phyloP scores from a whole-genome alignment of 345 rosid genomes.

The Rhodamnia argentea region DNA sequence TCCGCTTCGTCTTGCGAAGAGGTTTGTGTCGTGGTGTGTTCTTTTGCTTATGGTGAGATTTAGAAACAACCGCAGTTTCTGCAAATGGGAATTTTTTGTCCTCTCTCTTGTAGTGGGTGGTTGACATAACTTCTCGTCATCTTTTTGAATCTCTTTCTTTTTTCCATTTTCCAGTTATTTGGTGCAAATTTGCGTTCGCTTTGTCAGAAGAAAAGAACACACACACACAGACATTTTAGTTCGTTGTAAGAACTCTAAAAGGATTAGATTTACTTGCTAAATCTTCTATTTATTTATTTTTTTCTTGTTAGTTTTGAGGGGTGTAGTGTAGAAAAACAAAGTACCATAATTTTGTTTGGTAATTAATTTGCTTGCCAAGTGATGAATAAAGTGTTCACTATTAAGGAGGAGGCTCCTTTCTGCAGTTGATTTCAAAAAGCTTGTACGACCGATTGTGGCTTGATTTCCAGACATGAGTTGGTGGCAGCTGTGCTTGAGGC shows the following conservation, averaged over 20 bases:
- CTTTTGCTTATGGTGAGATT: not conserved
- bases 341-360: not conserved
- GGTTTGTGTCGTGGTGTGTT: not conserved
- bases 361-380: not conserved
- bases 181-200: not conserved
- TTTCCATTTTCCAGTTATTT: not conserved
- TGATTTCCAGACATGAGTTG: not conserved
- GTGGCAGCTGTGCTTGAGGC: not conserved
- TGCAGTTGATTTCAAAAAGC: not conserved
- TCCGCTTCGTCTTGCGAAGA: not conserved
- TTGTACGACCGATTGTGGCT: not conserved
- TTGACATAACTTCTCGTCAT: not conserved
- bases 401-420: not conserved
- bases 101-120: not conserved
- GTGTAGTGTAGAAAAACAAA: not conserved
- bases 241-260: not conserved
- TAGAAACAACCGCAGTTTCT: not conserved
- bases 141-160: not conserved
- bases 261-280: not conserved
- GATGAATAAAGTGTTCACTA: not conserved
- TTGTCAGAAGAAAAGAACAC: not conserved
- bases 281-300: not conserved
- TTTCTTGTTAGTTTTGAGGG: not conserved
- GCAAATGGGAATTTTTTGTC: not conserved
- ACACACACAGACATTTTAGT: not conserved